Conservation (phyloP, 2,329 filamentous ascomycete genomes). For the Tothia fuscella region DNA sequence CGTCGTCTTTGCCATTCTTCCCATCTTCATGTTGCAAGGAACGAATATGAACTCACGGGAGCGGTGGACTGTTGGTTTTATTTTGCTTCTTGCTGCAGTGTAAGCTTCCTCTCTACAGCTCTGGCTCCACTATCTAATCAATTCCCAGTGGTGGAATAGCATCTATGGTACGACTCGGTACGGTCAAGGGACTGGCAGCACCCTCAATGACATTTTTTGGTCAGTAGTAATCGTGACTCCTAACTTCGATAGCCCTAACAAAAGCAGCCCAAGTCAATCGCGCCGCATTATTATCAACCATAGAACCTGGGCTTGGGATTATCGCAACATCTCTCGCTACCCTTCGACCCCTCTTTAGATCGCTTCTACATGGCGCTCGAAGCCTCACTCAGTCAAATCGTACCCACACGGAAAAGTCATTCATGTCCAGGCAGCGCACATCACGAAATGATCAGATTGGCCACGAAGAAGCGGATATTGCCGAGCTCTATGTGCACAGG, state of each 20-base stretch:
- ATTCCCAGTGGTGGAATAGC: background rate
- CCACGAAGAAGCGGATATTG: too few species aligned
- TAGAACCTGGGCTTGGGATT: slow-evolving; percentile 11
- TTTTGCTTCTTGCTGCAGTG: slow-evolving; percentile 30
- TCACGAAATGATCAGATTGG: too few species aligned
- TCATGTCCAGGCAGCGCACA: too few species aligned
- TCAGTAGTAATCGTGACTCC: too few species aligned
- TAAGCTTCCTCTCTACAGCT: slow-evolving; percentile 2
- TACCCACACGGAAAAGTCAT: too few species aligned
- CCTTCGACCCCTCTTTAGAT: slow-evolving; percentile 10
- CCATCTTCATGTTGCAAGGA: slow-evolving; percentile 28
- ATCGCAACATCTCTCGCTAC: slow-evolving; percentile 10
- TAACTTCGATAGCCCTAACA: too few species aligned
- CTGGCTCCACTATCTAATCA: too few species aligned
- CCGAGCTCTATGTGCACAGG: too few species aligned
- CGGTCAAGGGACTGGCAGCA: too few species aligned
- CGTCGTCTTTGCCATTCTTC: slow-evolving; percentile 26
- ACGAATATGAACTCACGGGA: slow-evolving; percentile 28
- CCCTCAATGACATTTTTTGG: too few species aligned
- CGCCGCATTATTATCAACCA: slow-evolving; percentile 8
- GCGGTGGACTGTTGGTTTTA: slow-evolving; percentile 28
- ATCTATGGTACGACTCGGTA: background rate
- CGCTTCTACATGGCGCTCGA: background rate
- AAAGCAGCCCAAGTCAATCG: too few species aligned
- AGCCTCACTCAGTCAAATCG: background rate